Base-by-base conservation (phyloP, 352 stramenopile species). In the Phytophthora tubulina region DNA sequence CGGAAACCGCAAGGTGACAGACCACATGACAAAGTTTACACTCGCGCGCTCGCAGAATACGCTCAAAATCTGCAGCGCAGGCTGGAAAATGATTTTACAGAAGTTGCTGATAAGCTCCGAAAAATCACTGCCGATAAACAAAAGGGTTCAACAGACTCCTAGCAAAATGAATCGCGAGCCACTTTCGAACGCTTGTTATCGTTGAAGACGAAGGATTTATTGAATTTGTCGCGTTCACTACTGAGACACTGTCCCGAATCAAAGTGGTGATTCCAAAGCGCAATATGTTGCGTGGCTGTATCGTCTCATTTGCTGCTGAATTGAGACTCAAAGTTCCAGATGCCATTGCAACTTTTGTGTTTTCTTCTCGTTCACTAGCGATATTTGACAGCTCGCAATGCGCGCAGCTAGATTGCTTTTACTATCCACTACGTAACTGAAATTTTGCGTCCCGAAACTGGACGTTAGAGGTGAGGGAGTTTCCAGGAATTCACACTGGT, bases 181-280 rank as follows among this genome's bases (percentile, higher is more conserved):
- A 64, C 41, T 71, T 65, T 46, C 63, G 45, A 3, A 46, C 53
- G 17, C 32, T 71, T 3, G 9, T 66, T 3, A 51, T 57, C 13
- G 32, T 66, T 39, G 45, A 72, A 63, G 65, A 67, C 33, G 10
- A 60, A 39, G 42, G 57, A 2, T 64, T 73, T 17, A 51, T 73
- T 38, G 50, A 63, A 8, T 73, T 73, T 32, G 14, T 73, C 0
- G 0, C 11, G n/a, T 68, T 55, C 21, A 63, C 64, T 14, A 73
- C 50, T 1, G n/a, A 48, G 10, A 21, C 10, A 2, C 27, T 73
- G 30, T 50, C 21, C 4, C n/a, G 32, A 21, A 36, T 73, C 21
- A 10, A 58, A 64, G 56, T 73, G 6, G 3, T 14, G 13, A n/a
- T 68, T 2, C 57, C 57, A 3, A 67, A 63, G 9, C 57, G 50